Percentiles rank a stretch among this genome's conserved stretches.
phyloP scores from a whole-genome alignment of 306 rosid genomes.

The Gleditsia sinensis region DNA sequence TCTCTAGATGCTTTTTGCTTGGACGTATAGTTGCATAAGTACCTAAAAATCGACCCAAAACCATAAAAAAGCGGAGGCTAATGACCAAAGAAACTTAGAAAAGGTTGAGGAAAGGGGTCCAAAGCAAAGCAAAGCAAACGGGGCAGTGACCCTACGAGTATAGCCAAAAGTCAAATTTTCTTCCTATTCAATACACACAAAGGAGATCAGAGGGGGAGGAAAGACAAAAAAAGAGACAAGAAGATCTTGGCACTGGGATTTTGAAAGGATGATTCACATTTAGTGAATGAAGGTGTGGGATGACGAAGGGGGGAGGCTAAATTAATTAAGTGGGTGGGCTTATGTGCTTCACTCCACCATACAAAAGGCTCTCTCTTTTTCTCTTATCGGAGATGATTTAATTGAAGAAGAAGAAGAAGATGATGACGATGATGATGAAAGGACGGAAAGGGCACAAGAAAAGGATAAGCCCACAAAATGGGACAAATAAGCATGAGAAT shows the following conservation, averaged over 20 bases:
- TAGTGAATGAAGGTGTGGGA: slow-evolving; percentile 18
- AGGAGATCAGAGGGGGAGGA: slow-evolving; percentile 17
- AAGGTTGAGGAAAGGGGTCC: slow-evolving; percentile 23
- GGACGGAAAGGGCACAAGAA: slow-evolving; percentile 26
- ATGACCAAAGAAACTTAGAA: slow-evolving; percentile 23
- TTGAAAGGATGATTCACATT: slow-evolving; percentile 36
- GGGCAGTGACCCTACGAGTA: slow-evolving; percentile 31
- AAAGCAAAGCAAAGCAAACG: slow-evolving; percentile 20
- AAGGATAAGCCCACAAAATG: slow-evolving; percentile 33
- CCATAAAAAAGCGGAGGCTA: not conserved
- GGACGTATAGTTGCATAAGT: not conserved
- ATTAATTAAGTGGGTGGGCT: slow-evolving; percentile 36
- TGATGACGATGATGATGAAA: slow-evolving; percentile 27
- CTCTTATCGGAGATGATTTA: too few relatives aligned
- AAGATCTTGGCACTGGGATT: slow-evolving; percentile 36
- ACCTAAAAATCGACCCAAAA: not conserved
- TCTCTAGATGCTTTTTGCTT: not conserved
- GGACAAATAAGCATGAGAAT: slow-evolving; percentile 50
- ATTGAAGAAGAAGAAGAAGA: not conserved
- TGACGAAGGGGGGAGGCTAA: slow-evolving; percentile 25
- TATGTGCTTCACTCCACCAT: slow-evolving; percentile 28
- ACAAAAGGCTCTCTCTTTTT: too few relatives aligned
- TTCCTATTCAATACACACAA: not conserved
- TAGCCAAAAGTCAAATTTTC: slow-evolving; percentile 38
- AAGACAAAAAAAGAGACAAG: slow-evolving; percentile 28